phyloP scores from a whole-genome alignment of 1,284 basidiomycete species.

The Tylopilus sp. region DNA sequence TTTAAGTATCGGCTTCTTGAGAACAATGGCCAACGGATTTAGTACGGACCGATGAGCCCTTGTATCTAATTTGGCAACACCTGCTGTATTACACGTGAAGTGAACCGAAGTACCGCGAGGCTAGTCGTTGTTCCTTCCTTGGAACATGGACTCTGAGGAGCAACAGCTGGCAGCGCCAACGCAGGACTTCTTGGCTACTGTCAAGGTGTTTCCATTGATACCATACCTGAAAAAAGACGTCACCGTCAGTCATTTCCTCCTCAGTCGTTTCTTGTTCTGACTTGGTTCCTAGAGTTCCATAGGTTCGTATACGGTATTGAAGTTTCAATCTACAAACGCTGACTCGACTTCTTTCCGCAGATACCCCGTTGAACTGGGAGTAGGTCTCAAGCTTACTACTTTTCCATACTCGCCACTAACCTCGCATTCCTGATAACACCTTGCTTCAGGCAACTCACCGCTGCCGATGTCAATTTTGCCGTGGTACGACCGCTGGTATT shows the following conservation, averaged over 20 bases:
- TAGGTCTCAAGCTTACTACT: constrained; percentile 45
- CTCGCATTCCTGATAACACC: background rate
- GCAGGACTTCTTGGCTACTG: constrained; percentile 50
- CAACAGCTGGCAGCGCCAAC: constrained; percentile 50
- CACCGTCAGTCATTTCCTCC: constrained; percentile 43
- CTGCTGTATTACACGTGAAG: background rate
- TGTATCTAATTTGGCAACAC: constrained; percentile 22
- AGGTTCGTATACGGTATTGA: constrained; percentile 16
- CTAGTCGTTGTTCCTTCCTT: constrained; percentile 9
- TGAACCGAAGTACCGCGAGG: constrained; percentile 2
- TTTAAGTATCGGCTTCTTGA: constrained; percentile 27
- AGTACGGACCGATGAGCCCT: constrained; percentile 15
- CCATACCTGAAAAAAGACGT: constrained; percentile 65
- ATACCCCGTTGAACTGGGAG: constrained; percentile 80
- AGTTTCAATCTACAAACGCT: constrained; percentile 1
- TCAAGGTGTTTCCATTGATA: constrained; percentile 74
- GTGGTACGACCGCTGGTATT: constrained; percentile 75
- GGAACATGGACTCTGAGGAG: constrained; percentile 49
- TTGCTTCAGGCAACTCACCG: constrained; percentile 60
- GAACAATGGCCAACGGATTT: constrained; percentile 31
- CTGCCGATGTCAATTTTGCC: constrained; percentile 80
- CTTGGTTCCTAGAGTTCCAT: constrained; percentile 22
- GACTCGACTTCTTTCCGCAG: constrained; percentile 36
- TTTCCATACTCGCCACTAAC: constrained; percentile 6
- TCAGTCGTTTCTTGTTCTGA: constrained; percentile 8